These are phyloP conservation scores for Cajanus cajan DNA, from an alignment of 306 rosid species.

Conservation along the genomic window DNA sequence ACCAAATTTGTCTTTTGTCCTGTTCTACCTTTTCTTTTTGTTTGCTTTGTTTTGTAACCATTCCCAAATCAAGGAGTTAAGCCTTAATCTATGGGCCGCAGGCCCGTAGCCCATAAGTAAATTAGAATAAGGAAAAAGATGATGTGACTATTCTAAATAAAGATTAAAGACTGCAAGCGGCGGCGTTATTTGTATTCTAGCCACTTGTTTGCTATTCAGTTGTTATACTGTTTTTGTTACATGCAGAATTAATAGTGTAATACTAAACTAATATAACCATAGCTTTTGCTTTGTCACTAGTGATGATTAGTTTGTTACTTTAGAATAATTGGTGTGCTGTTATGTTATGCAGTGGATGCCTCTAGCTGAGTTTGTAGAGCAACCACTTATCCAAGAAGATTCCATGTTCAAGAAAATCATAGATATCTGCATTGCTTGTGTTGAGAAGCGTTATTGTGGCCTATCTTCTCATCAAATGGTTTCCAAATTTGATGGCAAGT, in stretches of 20 bases:
- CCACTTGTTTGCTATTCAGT: background rate
- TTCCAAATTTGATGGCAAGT: constrained; percentile 79
- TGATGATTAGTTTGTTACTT: background rate
- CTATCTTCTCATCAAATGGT: constrained; percentile 58
- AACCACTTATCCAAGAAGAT: constrained; percentile 74
- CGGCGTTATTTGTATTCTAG: background rate
- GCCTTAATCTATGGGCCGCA: too few species aligned
- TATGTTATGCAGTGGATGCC: constrained; percentile 80
- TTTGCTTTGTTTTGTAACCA: too few species aligned
- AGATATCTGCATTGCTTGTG: constrained; percentile 70
- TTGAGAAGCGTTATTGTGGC: constrained; percentile 68
- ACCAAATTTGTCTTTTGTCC: too few species aligned
- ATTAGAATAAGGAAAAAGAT: too few species aligned
- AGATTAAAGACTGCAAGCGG: too few species aligned
- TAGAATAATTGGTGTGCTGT: background rate
- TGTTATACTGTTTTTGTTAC: background rate
- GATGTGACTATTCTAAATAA: too few species aligned
- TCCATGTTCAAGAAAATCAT: constrained; percentile 76
- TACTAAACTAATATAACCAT: background rate
- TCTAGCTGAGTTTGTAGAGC: constrained; percentile 71
- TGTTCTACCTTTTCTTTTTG: too few species aligned
- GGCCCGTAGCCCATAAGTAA: too few species aligned
- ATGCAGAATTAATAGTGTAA: background rate
- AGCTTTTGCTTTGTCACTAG: background rate
- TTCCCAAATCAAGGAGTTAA: too few species aligned